Evolutionary conservation across 2,329 filamentous ascomycete genomes (phyloP), one percentile per base, ranked within the genome.

Genomic region (Aureobasidium uvarum): DNA sequence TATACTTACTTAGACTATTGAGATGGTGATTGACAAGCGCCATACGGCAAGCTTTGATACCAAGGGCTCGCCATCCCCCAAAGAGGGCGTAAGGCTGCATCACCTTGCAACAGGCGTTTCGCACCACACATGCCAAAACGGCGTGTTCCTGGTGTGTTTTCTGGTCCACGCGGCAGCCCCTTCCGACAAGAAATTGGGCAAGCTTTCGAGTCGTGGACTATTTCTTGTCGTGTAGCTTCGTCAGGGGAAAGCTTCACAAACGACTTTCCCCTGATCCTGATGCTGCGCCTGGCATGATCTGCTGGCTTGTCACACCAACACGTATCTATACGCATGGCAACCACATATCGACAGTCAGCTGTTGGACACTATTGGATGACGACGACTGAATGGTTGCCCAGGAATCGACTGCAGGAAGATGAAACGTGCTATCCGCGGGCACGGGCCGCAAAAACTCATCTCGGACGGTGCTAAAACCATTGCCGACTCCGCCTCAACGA

Each of bases 121-220:
- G 60, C 1, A 39, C 33, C 43, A 28, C 45, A 33, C 58, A 63
- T 63, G 60, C 36, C 38, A 33, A 45, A 43, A 52, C 23, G 48
- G 45, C 14, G 31, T 62, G 43, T 62, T 46, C 58, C 36, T 62
- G 59, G 45, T 43, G 54, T 54, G 33, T 11, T 58, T 58, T 38
- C 50, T 58, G 39, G 54, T 28, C 38, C 54, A 58, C 46, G 25
- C 60, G 60, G 60, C 48, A 63, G 59, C 20, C 45, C 50, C 33
- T 62, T 20, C 59, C 59, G 59, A 18, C n/a, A 23, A 45, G 36
- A 43, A 43, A 62, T 68, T 39, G 74, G 2, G 67, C 75, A 78
- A 76, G 68, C 76, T 76, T 66, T 75, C 20, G 55, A 58, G 55
- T 58, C 55, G 55, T 58, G 39, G 38, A 20, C n/a, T 58, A 31